phyloP scores from a whole-genome alignment of 2,329 filamentous ascomycete species.

The Phoma sp. region DNA sequence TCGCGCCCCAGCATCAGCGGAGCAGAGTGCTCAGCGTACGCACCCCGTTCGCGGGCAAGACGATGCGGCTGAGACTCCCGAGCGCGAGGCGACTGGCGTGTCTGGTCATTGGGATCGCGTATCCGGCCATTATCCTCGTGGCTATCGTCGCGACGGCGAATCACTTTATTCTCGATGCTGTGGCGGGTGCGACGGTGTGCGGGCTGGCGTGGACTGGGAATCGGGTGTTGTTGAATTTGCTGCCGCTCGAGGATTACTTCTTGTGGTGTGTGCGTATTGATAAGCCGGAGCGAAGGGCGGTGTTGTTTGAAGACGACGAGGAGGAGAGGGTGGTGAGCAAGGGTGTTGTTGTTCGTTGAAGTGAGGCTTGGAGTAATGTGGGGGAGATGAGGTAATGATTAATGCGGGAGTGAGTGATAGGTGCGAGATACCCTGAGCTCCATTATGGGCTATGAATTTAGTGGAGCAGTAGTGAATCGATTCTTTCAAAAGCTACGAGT shows the following conservation, averaged over 20 bases:
- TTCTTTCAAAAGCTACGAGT: no score
- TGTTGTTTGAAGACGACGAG: constrained; percentile 27
- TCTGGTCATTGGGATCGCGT: constrained; percentile 63
- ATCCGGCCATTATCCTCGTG: constrained; percentile 69
- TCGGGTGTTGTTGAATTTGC: constrained; percentile 64
- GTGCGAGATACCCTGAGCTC: constrained; percentile 4
- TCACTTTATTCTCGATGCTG: constrained; percentile 74
- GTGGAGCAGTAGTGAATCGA: no score
- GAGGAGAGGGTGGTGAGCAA: constrained; percentile 29
- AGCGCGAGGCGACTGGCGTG: constrained; percentile 60
- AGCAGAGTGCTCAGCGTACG: constrained; percentile 46
- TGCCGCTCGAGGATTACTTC: constrained; percentile 72
- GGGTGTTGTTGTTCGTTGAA: constrained; percentile 20
- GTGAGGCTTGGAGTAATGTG: not conserved
- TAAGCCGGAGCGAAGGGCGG: constrained; percentile 58
- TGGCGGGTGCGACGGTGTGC: constrained; percentile 71
- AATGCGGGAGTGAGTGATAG: not conserved
- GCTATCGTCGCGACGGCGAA: constrained; percentile 76
- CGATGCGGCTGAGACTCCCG: constrained; percentile 50
- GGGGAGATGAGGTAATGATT: not conserved
- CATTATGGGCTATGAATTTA: no score
- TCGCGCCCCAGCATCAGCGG: constrained; percentile 60
- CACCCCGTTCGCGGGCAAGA: constrained; percentile 29
- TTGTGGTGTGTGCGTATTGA: constrained; percentile 68
- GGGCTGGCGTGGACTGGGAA: constrained; percentile 67